A percentile compares a stretch with the other conserved stretches of the same genome.
Evolutionary conservation across 805 yeast species (phyloP).

Genomic region (Barnettozyma botsteinii): DNA sequence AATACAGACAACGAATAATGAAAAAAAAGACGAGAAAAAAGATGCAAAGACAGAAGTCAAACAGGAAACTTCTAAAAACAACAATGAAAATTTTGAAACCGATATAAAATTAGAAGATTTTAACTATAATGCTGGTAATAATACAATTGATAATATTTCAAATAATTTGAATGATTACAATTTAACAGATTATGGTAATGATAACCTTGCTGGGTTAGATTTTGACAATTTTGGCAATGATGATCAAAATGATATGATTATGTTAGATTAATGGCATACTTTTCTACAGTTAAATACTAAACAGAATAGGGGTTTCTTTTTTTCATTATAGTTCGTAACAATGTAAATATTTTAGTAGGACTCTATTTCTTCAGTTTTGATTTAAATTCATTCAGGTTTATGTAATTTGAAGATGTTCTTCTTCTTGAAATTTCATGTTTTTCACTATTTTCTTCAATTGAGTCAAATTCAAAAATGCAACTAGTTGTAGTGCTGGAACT

Average conservation of each 20-base stretch:
- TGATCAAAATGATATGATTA: constrained; percentile 10
- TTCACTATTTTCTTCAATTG: neutral
- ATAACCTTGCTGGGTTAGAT: constrained; percentile 11
- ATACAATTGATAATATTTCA: constrained; percentile 7
- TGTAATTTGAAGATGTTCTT: constrained; percentile 17
- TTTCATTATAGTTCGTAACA: no score
- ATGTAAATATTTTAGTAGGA: no score
- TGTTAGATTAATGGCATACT: constrained; percentile 16
- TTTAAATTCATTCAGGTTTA: constrained; percentile 11
- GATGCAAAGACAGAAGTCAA: neutral
- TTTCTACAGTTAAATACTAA: no score
- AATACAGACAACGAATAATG: no score
- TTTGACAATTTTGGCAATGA: constrained; percentile 13
- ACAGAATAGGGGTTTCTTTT: no score
- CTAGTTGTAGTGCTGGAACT: neutral
- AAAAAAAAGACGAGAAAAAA: neutral
- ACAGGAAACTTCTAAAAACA: neutral
- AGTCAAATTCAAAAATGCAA: neutral
- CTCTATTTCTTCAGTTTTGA: constrained; percentile 9
- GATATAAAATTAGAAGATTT: neutral
- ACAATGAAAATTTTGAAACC: neutral
- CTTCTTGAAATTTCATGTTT: constrained; percentile 3
- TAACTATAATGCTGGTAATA: constrained; percentile 1
- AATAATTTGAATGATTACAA: constrained; percentile 6
- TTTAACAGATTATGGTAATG: constrained; percentile 7